A percentile compares a stretch with the other conserved stretches of the same genome.
phyloP scores from a whole-genome alignment of 176 grass and related monocot genomes.

The Pontederia crassipes region DNA sequence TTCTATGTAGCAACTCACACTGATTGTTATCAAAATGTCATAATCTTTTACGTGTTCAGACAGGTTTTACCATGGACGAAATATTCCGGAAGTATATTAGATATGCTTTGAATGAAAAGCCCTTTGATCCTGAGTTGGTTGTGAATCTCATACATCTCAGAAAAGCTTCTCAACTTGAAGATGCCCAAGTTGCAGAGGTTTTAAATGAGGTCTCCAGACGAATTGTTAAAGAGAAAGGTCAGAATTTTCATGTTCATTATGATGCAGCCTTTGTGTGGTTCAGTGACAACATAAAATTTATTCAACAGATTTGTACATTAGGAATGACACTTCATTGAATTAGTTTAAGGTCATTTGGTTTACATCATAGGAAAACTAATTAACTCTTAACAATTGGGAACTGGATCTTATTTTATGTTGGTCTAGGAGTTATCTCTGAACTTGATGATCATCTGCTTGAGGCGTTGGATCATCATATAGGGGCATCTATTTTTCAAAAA shows the following conservation, averaged over 20 bases:
- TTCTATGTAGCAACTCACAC: background rate
- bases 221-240: conserved; percentile 87
- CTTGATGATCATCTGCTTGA: too few relatives aligned
- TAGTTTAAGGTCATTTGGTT: too few relatives aligned
- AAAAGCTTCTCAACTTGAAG: conserved; percentile 70
- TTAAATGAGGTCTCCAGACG: conserved; percentile 83
- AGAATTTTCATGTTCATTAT: background rate
- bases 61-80: conserved; percentile 82
- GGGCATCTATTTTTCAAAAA: too few relatives aligned
- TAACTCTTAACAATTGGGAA: too few relatives aligned
- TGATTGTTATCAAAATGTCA: too few relatives aligned
- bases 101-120: conserved; percentile 90
- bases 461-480: too few relatives aligned
- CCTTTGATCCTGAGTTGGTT: conserved; percentile 58
- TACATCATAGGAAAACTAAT: too few relatives aligned
- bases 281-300: background rate
- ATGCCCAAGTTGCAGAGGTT: conserved; percentile 78
- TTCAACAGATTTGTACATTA: too few relatives aligned
- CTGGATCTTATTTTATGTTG: too few relatives aligned
- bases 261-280: background rate
- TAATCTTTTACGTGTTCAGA: conserved; percentile 34
- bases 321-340: too few relatives aligned
- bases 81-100: conserved; percentile 90
- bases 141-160: conserved; percentile 81
- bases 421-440: too few relatives aligned